Evolutionary conservation across 2,329 filamentous ascomycete genomes (phyloP).

Genomic region (Fusarium sp.): DNA sequence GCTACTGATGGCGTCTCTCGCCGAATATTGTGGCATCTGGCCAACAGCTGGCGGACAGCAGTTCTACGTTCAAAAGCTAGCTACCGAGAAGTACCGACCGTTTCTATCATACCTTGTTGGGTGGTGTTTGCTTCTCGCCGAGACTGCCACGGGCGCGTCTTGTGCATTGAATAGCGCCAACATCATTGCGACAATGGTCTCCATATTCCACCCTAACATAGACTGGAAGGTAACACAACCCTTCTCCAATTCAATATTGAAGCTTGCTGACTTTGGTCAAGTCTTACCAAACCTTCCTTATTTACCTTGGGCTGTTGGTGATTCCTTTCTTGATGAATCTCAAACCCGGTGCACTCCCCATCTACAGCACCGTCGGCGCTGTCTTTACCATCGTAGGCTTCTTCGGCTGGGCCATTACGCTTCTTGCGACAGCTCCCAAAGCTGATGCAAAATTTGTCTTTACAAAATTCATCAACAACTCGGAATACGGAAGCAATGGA

Average conservation of each 20-base stretch:
- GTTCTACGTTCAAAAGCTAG: slow-evolving; percentile 3
- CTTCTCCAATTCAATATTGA: too few species aligned
- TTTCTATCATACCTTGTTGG: slow-evolving; percentile 17
- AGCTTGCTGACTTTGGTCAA: background rate
- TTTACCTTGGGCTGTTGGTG: background rate
- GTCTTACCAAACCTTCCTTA: slow-evolving; percentile 14
- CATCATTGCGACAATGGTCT: slow-evolving; percentile 5
- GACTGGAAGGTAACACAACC: slow-evolving; percentile 12
- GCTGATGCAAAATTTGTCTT: slow-evolving; percentile 8
- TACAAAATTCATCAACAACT: slow-evolving; percentile 17
- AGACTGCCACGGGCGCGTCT: slow-evolving; percentile 1
- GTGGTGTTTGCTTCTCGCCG: slow-evolving; percentile 10
- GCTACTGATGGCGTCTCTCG: slow-evolving; percentile 12
- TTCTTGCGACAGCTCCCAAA: slow-evolving; percentile 1
- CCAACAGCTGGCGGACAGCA: slow-evolving; percentile 17
- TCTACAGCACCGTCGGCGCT: slow-evolving; percentile 15
- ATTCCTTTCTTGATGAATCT: slow-evolving; percentile 9
- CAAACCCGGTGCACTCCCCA: slow-evolving; percentile 10
- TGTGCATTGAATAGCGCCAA: slow-evolving; percentile 19
- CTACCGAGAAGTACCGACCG: background rate
- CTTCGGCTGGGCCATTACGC: slow-evolving; percentile 17
- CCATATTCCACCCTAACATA: slow-evolving; percentile 6
- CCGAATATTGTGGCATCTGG: slow-evolving; percentile 17
- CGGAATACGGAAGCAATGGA: slow-evolving; percentile 5
- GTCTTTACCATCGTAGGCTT: slow-evolving; percentile 16